phyloP scores from a whole-genome alignment of 139 green algal species.

The Chlorella sp. region DNA sequence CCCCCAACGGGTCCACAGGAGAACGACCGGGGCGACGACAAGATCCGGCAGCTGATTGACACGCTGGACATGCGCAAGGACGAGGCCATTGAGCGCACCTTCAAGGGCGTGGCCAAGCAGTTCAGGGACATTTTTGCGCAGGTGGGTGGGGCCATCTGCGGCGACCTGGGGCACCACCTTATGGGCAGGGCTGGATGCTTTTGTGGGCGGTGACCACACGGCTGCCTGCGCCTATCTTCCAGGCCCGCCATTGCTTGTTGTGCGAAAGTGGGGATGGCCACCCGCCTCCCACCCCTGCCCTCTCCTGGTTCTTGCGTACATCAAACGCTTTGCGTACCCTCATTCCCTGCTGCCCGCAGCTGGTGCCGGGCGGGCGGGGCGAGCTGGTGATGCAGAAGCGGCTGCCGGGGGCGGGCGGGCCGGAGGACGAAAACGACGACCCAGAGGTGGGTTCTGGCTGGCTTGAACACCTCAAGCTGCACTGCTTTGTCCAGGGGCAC shows the following conservation, averaged over 20 bases:
- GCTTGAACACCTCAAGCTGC: no score
- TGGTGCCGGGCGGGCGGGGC: slow-evolving; percentile 83
- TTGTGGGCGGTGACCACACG: background rate
- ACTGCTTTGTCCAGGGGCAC: no score
- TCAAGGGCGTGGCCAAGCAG: slow-evolving; percentile 95
- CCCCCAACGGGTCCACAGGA: no score
- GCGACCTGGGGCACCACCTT: background rate
- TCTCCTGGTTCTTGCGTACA: background rate
- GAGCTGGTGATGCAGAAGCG: slow-evolving; percentile 89
- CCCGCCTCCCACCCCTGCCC: background rate
- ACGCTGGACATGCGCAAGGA: slow-evolving; percentile 96
- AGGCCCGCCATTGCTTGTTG: no score
- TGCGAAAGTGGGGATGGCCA: background rate
- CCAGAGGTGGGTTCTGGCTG: slow-evolving; percentile 52
- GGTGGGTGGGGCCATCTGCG: slow-evolving; percentile 7
- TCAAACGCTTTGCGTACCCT: background rate
- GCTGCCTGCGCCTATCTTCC: no score
- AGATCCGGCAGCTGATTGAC: slow-evolving; percentile 83
- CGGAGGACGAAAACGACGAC: slow-evolving; percentile 54
- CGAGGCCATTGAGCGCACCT: slow-evolving; percentile 96
- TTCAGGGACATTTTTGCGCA: slow-evolving; percentile 92
- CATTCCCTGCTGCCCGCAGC: slow-evolving; percentile 48
- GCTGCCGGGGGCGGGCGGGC: slow-evolving; percentile 22
- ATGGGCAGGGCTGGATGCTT: background rate
- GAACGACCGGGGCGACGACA: slow-evolving; percentile 42